Evolutionary conservation across 2,329 filamentous ascomycete species (phyloP).

Genomic region (Sordariomycetes sp.): DNA sequence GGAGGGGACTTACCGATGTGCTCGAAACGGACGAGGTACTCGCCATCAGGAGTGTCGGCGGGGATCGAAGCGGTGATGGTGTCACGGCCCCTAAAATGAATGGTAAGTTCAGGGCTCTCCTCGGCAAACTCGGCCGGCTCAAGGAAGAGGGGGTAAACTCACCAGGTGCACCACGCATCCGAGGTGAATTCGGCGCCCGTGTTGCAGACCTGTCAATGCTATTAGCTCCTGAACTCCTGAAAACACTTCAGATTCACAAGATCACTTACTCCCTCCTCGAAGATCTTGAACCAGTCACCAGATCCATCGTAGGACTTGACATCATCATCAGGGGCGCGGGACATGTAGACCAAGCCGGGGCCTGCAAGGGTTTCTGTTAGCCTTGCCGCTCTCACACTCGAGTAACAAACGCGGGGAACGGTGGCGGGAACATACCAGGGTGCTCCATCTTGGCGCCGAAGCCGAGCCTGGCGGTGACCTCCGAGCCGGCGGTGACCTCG

Average conservation of each 20-base stretch:
- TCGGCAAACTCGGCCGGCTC: too few relatives aligned
- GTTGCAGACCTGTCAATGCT: slow-evolving; percentile 8
- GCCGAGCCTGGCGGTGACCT: slow-evolving; percentile 11
- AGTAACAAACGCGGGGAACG: neutral
- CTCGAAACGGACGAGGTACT: slow-evolving; percentile 24
- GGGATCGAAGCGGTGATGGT: slow-evolving; percentile 24
- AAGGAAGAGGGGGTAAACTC: too few relatives aligned
- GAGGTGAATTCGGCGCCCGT: slow-evolving; percentile 9
- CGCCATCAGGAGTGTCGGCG: slow-evolving; percentile 20
- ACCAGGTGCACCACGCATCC: slow-evolving; percentile 13
- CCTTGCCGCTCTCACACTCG: neutral
- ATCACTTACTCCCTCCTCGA: slow-evolving; percentile 9
- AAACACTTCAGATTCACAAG: neutral
- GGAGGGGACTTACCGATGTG: slow-evolving; percentile 15
- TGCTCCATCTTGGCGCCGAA: slow-evolving; percentile 11
- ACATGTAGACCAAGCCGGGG: slow-evolving; percentile 14
- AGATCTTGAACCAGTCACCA: slow-evolving; percentile 17
- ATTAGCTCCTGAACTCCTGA: too few relatives aligned
- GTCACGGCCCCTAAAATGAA: slow-evolving; percentile 8
- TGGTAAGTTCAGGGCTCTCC: too few relatives aligned
- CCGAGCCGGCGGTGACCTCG: slow-evolving; percentile 12
- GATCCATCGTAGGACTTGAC: slow-evolving; percentile 16
- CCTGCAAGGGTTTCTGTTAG: slow-evolving; percentile 6
- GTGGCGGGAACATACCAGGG: slow-evolving; percentile 3
- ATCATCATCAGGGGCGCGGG: slow-evolving; percentile 13